Evolutionary conservation across 1,139 yeast genomes (phyloP), one percentile per base, ranked within the genome.

Genomic region (Yamadazyma dendronema): DNA sequence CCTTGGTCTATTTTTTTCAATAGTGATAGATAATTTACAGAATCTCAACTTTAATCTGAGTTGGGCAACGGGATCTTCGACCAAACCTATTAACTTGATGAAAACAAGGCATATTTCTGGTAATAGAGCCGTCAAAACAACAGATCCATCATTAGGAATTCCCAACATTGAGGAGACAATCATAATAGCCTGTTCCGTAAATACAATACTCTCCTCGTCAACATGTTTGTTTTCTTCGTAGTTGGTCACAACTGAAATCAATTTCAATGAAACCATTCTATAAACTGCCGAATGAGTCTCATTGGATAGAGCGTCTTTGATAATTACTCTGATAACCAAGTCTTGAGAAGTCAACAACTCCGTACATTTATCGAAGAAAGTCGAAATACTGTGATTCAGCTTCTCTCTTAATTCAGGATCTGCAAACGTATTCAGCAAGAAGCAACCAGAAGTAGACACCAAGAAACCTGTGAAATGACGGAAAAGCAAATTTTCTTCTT

Each of bases 401-500:
- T 56, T 62, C 3, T 48, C 45, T 11, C 61, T 62, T 40, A 52
- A 48, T 6, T 50, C 61, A 1, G 50, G 44, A 32, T 60, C 62
- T 3, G 58, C 44, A 36, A 66, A 62, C 12, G 56, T 57, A 15
- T 62, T 60, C 15, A 55, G 51, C 12, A 74, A 56, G 40, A 80
- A 72, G 30, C 79, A 65, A 16, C 86, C 86, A 8, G 82, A 67
- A 0, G 78, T 65, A 3, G 82, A 71, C 0, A 82, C 82, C 33
- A 81, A 56, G 42, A 79, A 76, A 2, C 86, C 85, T 1, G 84
- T 77, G 47, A 67, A 77, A 50, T 79, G 82, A 43, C 84, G 67
- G 50, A 78, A 77, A 17, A 79, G 72, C 15, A 65, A 42, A 34
- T 59, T 67, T 14, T 65, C 69, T 13, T 67, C 72, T 35, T 53